Percentiles rank a stretch among this genome's conserved stretches.
Evolutionary conservation across 306 rosid genomes (phyloP).

Genomic region (Citrullus mucosospermus): DNA sequence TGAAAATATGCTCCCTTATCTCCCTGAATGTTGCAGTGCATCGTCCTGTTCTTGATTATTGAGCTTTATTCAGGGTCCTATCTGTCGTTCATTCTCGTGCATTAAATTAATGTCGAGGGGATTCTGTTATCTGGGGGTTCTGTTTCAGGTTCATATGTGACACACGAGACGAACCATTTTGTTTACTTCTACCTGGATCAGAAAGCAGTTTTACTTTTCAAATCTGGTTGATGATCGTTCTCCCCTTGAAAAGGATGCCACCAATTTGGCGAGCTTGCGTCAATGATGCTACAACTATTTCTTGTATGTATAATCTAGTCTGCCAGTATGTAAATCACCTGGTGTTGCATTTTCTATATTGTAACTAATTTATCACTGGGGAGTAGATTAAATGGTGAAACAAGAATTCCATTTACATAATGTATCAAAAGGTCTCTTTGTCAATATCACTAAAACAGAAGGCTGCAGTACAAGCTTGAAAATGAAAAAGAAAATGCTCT

Average conservation of each 20-base stretch:
- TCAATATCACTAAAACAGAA: not conserved
- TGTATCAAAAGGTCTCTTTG: not conserved
- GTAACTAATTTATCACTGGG: not conserved
- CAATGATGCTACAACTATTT: not conserved
- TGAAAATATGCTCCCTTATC: not conserved
- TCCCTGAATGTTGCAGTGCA: not conserved
- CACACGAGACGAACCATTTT: slow-evolving; percentile 95
- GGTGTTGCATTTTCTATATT: not conserved
- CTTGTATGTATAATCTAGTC: slow-evolving; percentile 3
- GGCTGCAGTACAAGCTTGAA: not conserved
- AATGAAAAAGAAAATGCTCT: not conserved
- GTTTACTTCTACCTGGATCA: slow-evolving; percentile 93
- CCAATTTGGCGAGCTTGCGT: not conserved
- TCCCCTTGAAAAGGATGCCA: slow-evolving; percentile 14
- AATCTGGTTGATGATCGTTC: slow-evolving; percentile 49
- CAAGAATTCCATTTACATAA: not conserved
- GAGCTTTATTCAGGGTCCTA: not conserved
- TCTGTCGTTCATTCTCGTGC: not conserved
- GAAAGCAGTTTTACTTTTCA: slow-evolving; percentile 82
- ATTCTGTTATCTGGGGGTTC: not conserved
- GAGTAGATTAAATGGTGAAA: slow-evolving; percentile 1
- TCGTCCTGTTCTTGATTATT: not conserved
- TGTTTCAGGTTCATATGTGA: slow-evolving; percentile 78
- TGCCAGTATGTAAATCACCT: not conserved
- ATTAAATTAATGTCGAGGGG: slow-evolving; percentile 6